Conservation (phyloP, 805 yeast species). For the Lachancea lanzarotensis region DNA sequence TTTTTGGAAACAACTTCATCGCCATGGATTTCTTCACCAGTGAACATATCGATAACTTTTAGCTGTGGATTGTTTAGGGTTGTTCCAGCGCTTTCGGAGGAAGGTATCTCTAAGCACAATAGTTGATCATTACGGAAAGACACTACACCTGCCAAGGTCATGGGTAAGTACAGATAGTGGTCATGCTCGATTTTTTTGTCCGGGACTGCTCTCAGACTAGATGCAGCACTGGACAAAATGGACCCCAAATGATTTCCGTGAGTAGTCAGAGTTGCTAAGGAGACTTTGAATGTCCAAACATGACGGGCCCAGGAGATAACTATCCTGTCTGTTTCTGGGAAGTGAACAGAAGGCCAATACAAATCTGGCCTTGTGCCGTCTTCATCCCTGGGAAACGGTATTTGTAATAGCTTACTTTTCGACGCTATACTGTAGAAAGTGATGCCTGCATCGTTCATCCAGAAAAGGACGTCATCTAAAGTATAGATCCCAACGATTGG, state of each 20-base stretch:
- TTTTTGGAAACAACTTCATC: conserved; percentile 69
- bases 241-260: conserved; percentile 23
- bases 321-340: conserved; percentile 58
- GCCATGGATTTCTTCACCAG: conserved; percentile 67
- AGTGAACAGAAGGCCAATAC: conserved; percentile 72
- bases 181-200: conserved; percentile 37
- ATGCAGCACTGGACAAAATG: conserved; percentile 35
- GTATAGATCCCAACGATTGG: conserved; percentile 65
- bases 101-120: conserved; percentile 34
- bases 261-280: conserved; percentile 24
- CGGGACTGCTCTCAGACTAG: conserved; percentile 41
- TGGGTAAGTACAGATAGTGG: conserved; percentile 36
- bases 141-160: conserved; percentile 68
- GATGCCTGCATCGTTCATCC: conserved; percentile 84
- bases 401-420: conserved; percentile 41
- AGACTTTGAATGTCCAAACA: conserved; percentile 61
- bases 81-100: conserved; percentile 41
- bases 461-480: conserved; percentile 59
- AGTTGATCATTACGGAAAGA: conserved; percentile 68
- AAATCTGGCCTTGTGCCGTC: conserved; percentile 53
- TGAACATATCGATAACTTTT: conserved; percentile 53
- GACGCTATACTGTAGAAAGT: conserved; percentile 54
- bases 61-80: conserved; percentile 60
- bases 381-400: conserved; percentile 52
- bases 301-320: conserved; percentile 78